Evolutionary conservation across 805 yeast species (phyloP).

Genomic region (Candida mattraensis): DNA sequence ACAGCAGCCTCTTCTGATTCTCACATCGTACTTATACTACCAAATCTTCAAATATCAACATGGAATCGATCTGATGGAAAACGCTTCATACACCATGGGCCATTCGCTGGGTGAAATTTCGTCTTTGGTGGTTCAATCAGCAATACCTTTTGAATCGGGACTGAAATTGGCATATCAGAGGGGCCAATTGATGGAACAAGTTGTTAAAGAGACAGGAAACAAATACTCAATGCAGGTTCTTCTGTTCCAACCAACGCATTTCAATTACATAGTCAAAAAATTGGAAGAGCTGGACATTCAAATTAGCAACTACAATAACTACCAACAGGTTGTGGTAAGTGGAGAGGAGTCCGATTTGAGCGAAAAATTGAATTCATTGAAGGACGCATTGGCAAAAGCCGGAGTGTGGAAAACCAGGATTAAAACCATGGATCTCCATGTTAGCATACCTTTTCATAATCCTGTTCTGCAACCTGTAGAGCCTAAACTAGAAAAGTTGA

Average conservation of each 20-base stretch:
- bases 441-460: conserved; percentile 36
- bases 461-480: conserved; percentile 31
- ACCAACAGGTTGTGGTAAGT: conserved; percentile 36
- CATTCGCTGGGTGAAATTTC: conserved; percentile 39
- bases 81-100: conserved; percentile 30
- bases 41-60: conserved; percentile 15
- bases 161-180: conserved; percentile 27
- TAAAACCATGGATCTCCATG: conserved; percentile 29
- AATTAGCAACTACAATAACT: conserved; percentile 34
- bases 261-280: conserved; percentile 15
- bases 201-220: conserved; percentile 22
- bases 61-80: conserved; percentile 23
- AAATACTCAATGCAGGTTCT: conserved; percentile 38
- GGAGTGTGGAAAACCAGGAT: conserved; percentile 27
- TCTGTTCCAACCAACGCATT: conserved; percentile 28
- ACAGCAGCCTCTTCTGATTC: conserved; percentile 35
- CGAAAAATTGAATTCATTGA: conserved; percentile 16
- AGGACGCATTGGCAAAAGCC: conserved; percentile 11
- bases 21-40: conserved; percentile 27
- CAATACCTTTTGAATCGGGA: conserved; percentile 26
- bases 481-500: conserved; percentile 18
- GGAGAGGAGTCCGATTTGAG: conserved; percentile 25
- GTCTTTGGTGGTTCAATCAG: conserved; percentile 29
- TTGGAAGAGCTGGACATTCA: conserved; percentile 20
- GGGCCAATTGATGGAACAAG: conserved; percentile 35